A percentile compares a stretch with the other conserved stretches of the same genome.
Evolutionary conservation across 2,329 filamentous ascomycete genomes (phyloP).

Genomic region (Gliomastix tumulicola): DNA sequence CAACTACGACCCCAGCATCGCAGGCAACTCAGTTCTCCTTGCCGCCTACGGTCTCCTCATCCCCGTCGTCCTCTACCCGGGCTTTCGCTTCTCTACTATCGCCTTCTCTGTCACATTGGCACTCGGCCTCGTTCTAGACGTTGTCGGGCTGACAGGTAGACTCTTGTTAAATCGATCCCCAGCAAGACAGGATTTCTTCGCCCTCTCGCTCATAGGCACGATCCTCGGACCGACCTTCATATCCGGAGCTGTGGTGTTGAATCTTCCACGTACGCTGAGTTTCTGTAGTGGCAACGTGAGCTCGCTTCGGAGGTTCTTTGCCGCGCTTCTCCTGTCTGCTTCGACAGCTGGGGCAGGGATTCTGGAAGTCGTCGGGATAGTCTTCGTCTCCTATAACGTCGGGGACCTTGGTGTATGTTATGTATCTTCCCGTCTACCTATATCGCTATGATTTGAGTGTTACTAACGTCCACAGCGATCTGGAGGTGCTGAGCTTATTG

Average conservation of each 20-base stretch:
- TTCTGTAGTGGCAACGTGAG: slow-evolving; percentile 37
- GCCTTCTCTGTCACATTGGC: slow-evolving; percentile 31
- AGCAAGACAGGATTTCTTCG: slow-evolving; percentile 27
- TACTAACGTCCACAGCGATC: slow-evolving; percentile 18
- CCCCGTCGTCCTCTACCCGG: slow-evolving; percentile 27
- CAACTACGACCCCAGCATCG: slow-evolving; percentile 24
- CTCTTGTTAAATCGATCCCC: slow-evolving; percentile 28
- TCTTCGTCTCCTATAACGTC: slow-evolving; percentile 28
- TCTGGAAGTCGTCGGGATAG: slow-evolving; percentile 30
- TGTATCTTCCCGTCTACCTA: not conserved
- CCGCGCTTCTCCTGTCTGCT: slow-evolving; percentile 23
- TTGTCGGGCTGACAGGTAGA: slow-evolving; percentile 38
- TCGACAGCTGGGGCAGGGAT: slow-evolving; percentile 24
- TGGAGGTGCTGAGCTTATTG: slow-evolving; percentile 28
- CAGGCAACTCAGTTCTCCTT: slow-evolving; percentile 32
- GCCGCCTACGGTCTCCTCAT: slow-evolving; percentile 29
- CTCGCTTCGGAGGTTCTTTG: slow-evolving; percentile 23
- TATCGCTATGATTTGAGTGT: not conserved
- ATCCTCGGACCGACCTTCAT: slow-evolving; percentile 38
- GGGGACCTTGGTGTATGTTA: slow-evolving; percentile 24
- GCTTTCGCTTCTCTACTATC: slow-evolving; percentile 28
- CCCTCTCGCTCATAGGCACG: slow-evolving; percentile 38
- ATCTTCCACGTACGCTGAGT: slow-evolving; percentile 37
- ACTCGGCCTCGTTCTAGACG: slow-evolving; percentile 32
- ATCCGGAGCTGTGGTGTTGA: slow-evolving; percentile 32